Base-by-base conservation (phyloP, 1,284 basidiomycete species). In the Austropuccinia psidii region DNA sequence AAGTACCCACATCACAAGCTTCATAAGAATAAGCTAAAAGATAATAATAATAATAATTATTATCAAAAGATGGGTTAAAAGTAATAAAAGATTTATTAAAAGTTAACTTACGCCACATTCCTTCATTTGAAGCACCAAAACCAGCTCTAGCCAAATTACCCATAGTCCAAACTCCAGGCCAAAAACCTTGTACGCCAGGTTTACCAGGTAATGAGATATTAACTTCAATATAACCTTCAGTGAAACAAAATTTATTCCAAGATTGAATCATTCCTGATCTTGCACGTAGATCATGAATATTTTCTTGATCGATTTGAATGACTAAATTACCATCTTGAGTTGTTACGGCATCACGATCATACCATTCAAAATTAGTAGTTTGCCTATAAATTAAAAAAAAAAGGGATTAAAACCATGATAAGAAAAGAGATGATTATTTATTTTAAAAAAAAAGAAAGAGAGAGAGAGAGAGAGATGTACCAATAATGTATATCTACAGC, bases 161-260 rank as follows among this genome's bases (percentile, higher is more conserved):
- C 89, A 96, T 91, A 6, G 89, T 90, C 92, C 92, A 94, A 75
- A 89, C 41, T 55, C 77, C 77, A 3, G 80, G 79, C 80, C 79
- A 81, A 76, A 77, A 79, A 5, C 83, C 83, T n/a, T 81, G 78
- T 6, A 81, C 79, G 70, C 84, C 84, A 78, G 85, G 87, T 19
- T 82, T 82, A 0, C 94, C 95, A 0, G 95, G 94, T 11, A 97
- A 82, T n/a, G 85, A 85, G 21, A 93, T 87, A 9, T 85, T 84
- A 2, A 86, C 86, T 80, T 94, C 91, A 72, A 97, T 84, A 79
- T 93, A 93, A 0, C 93, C 94, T 0, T 90, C 91, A 2, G 89
- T 95, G 81, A 95, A 97, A 82, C 94, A 96, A 75, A 97, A 82
- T 80, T 93, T 90, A 82, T 94, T 95, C 93, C 93, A 95, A 50